Conservation (phyloP, 306 rosid species). For the Vachellia pachyceras region DNA sequence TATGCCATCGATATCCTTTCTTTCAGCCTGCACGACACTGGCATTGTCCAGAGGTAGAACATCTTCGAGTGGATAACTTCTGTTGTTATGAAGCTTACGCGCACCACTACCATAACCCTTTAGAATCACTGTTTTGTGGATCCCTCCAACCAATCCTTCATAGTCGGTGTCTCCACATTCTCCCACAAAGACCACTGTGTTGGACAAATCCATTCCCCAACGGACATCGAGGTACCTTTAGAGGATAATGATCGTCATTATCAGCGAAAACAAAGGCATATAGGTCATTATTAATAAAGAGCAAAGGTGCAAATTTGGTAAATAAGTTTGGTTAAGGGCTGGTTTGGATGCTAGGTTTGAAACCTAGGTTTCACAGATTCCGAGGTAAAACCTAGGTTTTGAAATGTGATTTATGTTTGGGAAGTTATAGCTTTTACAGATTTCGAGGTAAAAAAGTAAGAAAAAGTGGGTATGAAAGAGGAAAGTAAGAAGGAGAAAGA, state of each 20-base stretch:
- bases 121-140: conserved; percentile 81
- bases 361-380: no score
- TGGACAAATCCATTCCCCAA: conserved; percentile 94
- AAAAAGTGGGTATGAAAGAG: no score
- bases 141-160: conserved; percentile 90
- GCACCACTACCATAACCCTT: conserved; percentile 77
- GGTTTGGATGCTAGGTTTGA: no score
- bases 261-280: conserved; percentile 42
- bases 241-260: conserved; percentile 19
- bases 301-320: no score
- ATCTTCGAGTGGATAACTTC: conserved; percentile 88
- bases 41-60: conserved; percentile 76
- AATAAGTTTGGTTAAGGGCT: no score
- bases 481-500: no score
- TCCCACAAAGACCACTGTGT: conserved; percentile 90
- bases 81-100: conserved; percentile 69
- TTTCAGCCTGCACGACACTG: conserved; percentile 52
- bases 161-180: conserved; percentile 95
- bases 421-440: no score
- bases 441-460: no score
- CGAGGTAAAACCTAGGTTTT: no score
- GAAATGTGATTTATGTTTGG: no score
- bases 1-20: conserved; percentile 33
- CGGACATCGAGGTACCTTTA: conserved; percentile 86
- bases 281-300: neutral